These are phyloP conservation scores for Pyrus hybrid DNA, from an alignment of 331 rosid genomes.

Conservation along the genomic window DNA sequence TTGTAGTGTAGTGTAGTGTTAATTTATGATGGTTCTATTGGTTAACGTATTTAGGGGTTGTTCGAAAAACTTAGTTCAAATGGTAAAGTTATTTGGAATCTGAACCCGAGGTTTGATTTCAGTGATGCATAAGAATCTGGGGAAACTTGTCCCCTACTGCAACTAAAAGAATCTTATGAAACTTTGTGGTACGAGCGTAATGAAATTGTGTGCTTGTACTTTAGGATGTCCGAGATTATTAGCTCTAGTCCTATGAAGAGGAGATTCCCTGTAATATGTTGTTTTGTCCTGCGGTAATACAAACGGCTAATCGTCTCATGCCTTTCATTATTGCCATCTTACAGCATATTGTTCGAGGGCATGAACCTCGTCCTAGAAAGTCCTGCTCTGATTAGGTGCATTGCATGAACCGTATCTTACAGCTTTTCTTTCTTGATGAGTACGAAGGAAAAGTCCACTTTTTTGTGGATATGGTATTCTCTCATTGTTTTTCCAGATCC, in stretches of 20 bases:
- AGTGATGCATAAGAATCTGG: background rate
- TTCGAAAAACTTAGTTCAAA: background rate
- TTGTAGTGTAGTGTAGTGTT: background rate
- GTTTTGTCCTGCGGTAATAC: background rate
- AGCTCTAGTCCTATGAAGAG: background rate
- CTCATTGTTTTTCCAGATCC: background rate
- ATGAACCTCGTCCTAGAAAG: background rate
- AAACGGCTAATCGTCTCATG: background rate
- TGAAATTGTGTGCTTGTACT: background rate
- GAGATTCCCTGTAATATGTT: background rate
- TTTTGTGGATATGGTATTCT: conserved; percentile 4
- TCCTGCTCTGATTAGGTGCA: conserved; percentile 1
- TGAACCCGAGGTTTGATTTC: background rate
- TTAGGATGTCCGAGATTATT: background rate
- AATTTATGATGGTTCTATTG: background rate
- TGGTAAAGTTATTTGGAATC: background rate
- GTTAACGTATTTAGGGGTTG: background rate
- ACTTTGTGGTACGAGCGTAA: background rate
- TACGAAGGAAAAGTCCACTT: conserved; percentile 1
- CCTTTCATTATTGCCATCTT: background rate
- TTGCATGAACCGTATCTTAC: background rate
- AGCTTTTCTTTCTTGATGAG: background rate
- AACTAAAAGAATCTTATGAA: background rate
- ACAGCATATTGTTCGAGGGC: background rate
- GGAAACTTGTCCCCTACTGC: background rate